Conservation (phyloP, 2,329 filamentous ascomycete species). For the Colletotrichum coccodes region DNA sequence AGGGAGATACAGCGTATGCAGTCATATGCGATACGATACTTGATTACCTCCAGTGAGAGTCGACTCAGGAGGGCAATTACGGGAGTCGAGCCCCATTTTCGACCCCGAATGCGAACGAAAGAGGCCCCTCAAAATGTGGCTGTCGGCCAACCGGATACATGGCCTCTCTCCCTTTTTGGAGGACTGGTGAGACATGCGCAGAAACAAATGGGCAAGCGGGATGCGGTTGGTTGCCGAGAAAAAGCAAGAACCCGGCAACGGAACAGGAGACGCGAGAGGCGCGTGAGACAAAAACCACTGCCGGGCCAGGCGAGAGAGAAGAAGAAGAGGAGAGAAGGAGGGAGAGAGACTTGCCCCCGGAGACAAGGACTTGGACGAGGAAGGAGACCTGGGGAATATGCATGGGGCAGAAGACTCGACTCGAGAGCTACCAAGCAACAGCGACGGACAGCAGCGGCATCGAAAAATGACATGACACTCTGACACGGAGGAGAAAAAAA, state of each 20-base stretch:
- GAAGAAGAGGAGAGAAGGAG: neutral
- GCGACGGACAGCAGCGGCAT: neutral
- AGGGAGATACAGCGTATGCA: neutral
- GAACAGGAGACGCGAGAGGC: slow-evolving; percentile 29
- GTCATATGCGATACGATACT: slow-evolving; percentile 21
- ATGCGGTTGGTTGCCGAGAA: slow-evolving; percentile 28
- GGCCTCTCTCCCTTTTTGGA: slow-evolving; percentile 12
- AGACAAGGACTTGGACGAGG: neutral
- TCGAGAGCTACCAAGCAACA: neutral
- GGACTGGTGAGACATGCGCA: slow-evolving; percentile 28
- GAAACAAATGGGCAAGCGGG: slow-evolving; percentile 2
- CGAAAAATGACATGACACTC: neutral
- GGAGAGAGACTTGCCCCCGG: slow-evolving; percentile 9
- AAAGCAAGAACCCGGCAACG: slow-evolving; percentile 27
- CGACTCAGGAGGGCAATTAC: slow-evolving; percentile 2
- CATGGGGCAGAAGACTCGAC: neutral
- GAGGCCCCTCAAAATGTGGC: slow-evolving; percentile 5
- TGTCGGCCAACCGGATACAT: slow-evolving; percentile 20
- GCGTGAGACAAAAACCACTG: slow-evolving; percentile 28
- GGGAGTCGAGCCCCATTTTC: slow-evolving; percentile 17
- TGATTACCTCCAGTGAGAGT: slow-evolving; percentile 6
- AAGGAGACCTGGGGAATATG: neutral
- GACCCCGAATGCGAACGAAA: slow-evolving; percentile 31
- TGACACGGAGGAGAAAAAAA: neutral
- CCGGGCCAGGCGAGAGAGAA: slow-evolving; percentile 11